These are phyloP conservation scores for Eucalyptus victrix DNA, from an alignment of 345 rosid species.

Conservation along the genomic window DNA sequence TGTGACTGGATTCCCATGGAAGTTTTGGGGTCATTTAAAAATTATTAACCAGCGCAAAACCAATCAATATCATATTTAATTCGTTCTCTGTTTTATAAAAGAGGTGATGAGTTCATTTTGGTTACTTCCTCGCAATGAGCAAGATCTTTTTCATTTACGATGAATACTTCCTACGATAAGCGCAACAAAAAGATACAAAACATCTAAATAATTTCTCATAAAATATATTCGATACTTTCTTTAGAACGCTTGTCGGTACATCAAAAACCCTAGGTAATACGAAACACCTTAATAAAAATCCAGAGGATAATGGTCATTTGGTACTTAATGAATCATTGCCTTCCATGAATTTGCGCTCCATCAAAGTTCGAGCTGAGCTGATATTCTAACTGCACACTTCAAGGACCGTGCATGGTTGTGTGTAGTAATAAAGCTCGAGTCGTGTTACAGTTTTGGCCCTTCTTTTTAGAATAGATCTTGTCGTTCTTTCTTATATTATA, in stretches of 20 bases:
- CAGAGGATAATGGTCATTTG: not conserved
- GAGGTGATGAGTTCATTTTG: not conserved
- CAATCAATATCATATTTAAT: not conserved
- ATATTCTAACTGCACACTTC: not conserved
- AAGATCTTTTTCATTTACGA: not conserved
- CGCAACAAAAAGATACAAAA: not conserved
- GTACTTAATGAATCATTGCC: not conserved
- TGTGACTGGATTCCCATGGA: not conserved
- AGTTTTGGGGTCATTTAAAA: not conserved
- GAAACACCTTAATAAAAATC: not conserved
- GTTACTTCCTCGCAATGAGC: not conserved
- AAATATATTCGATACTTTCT: not conserved
- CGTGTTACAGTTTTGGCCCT: slow-evolving; percentile 11
- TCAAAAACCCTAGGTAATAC: not conserved
- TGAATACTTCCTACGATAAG: not conserved
- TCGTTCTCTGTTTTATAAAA: not conserved
- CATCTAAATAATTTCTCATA: not conserved
- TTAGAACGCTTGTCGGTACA: not conserved
- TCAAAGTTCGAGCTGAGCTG: slow-evolving; percentile 20
- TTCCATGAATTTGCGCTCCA: not conserved
- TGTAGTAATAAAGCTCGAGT: slow-evolving; percentile 6
- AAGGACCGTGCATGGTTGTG: not conserved
- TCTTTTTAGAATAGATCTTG: slow-evolving; percentile 27
- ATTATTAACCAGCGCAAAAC: not conserved
- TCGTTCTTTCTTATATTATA: not conserved